These are phyloP conservation scores for Hagleromyces aurorensis DNA, from an alignment of 805 yeast species.

Conservation along the genomic window DNA sequence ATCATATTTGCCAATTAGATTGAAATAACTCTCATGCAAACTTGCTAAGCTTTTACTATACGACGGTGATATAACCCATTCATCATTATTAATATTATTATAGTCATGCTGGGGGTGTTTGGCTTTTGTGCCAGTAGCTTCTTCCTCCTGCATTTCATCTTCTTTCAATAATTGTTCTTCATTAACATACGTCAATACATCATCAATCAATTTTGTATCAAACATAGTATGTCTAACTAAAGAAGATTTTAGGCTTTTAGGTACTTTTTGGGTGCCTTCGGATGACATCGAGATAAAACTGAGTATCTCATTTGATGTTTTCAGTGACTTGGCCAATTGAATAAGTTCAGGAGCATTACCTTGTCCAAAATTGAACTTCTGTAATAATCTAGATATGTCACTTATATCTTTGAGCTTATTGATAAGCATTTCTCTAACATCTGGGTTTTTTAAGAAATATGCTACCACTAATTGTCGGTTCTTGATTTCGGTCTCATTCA, in stretches of 20 bases:
- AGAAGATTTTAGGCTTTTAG: constrained; percentile 20
- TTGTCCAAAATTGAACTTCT: constrained; percentile 44
- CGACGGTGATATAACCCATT: constrained; percentile 32
- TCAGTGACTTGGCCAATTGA: constrained; percentile 37
- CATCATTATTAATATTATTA: constrained; percentile 15
- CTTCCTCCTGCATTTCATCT: constrained; percentile 8
- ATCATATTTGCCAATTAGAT: constrained; percentile 22
- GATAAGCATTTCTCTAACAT: constrained; percentile 29
- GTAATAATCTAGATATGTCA: constrained; percentile 54
- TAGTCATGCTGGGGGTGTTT: constrained; percentile 4
- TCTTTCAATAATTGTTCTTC: constrained; percentile 29
- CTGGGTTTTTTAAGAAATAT: constrained; percentile 31
- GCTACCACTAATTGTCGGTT: constrained; percentile 48
- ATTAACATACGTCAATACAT: constrained; percentile 37
- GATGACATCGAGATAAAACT: constrained; percentile 6
- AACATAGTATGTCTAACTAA: constrained; percentile 30
- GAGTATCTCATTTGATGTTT: constrained; percentile 24
- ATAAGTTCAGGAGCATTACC: constrained; percentile 40
- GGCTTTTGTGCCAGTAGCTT: constrained; percentile 1
- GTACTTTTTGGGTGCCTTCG: constrained; percentile 18
- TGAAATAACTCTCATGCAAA: constrained; percentile 32
- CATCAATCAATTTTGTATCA: constrained; percentile 36
- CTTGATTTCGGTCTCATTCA: constrained; percentile 47
- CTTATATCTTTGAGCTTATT: constrained; percentile 38
- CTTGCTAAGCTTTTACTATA: constrained; percentile 28